Conservation (phyloP, 768 basidiomycete genomes). For the Tremella mesenterica region DNA sequence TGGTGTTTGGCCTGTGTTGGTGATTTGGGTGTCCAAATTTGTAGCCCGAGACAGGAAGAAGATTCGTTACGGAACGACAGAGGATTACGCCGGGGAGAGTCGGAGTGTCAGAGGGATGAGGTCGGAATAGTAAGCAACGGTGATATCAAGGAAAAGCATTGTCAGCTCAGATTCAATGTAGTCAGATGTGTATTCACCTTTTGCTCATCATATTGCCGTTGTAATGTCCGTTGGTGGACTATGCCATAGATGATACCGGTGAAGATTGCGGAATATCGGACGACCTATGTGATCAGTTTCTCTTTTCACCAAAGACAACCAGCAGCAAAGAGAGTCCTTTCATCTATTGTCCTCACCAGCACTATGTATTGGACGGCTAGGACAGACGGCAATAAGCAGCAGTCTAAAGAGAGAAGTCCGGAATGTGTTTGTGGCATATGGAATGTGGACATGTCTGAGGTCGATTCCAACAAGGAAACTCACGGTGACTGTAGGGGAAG, state of each 20-base stretch:
- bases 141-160: not conserved
- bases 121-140: not conserved
- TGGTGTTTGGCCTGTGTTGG: conserved; percentile 16
- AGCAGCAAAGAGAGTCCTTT: not conserved
- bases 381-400: not conserved
- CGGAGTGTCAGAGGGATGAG: not conserved
- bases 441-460: too few relatives aligned
- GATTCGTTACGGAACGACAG: not conserved
- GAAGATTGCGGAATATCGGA: conserved; percentile 83
- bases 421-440: too few relatives aligned
- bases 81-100: not conserved
- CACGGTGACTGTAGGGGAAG: conserved; percentile 29
- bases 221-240: conserved; percentile 81
- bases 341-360: not conserved
- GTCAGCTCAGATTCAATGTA: conserved; percentile 12
- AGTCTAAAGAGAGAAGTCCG: not conserved
- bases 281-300: conserved; percentile 55
- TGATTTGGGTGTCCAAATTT: not conserved
- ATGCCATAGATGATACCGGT: conserved; percentile 85
- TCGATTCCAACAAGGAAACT: too few relatives aligned
- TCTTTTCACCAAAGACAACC: not conserved
- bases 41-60: not conserved
- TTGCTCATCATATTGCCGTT: conserved; percentile 66
- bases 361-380: not conserved
- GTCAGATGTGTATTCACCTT: conserved; percentile 58